Conservation (phyloP, 345 rosid genomes). For the Citrus glauca region DNA sequence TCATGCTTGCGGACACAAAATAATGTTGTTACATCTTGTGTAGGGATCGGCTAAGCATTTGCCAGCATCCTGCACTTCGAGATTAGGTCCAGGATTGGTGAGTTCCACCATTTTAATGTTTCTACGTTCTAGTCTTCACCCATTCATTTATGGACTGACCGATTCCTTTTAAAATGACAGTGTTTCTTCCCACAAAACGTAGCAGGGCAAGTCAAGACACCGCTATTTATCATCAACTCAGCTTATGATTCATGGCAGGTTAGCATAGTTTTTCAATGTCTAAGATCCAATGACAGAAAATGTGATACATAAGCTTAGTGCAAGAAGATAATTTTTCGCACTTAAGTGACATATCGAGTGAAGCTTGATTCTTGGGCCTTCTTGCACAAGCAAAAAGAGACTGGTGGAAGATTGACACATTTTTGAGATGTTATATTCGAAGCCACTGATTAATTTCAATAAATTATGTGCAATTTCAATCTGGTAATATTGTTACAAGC, state of each 20-base stretch:
- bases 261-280: slow-evolving; percentile 7
- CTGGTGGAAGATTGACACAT: too few relatives aligned
- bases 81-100: slow-evolving; percentile 57
- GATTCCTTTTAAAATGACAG: slow-evolving; percentile 31
- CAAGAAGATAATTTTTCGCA: not conserved
- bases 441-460: too few relatives aligned
- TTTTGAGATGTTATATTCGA: too few relatives aligned
- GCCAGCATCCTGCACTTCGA: slow-evolving; percentile 75
- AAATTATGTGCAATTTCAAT: too few relatives aligned
- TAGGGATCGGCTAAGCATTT: slow-evolving; percentile 86
- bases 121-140: not conserved
- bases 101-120: not conserved
- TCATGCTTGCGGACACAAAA: not conserved
- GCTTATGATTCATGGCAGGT: slow-evolving; percentile 99
- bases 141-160: slow-evolving; percentile 11
- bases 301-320: not conserved
- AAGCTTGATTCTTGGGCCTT: not conserved
- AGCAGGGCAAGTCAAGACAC: slow-evolving; percentile 55
- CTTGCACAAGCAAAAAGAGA: too few relatives aligned
- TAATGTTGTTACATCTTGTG: slow-evolving; percentile 3
- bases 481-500: too few relatives aligned
- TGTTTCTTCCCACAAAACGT: slow-evolving; percentile 94
- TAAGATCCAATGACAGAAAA: not conserved
- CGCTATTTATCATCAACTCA: slow-evolving; percentile 78
- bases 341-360: not conserved